phyloP scores from a whole-genome alignment of 2,329 filamentous ascomycete genomes.

The Bisporella sp. region DNA sequence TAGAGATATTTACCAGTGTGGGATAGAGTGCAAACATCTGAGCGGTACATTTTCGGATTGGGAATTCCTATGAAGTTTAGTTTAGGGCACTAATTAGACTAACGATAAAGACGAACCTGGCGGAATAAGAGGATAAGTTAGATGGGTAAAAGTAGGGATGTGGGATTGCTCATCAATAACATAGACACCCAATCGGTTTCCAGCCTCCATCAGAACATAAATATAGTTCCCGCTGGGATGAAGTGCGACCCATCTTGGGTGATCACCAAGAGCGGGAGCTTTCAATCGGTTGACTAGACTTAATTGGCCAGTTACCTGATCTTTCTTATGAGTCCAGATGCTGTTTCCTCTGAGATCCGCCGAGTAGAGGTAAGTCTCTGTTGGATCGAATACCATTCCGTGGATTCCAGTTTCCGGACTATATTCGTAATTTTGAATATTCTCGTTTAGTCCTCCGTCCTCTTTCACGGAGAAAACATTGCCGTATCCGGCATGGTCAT shows the following conservation, averaged over 20 bases:
- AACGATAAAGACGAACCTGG: constrained; percentile 40
- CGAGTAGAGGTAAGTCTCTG: constrained; percentile 70
- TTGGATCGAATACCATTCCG: constrained; percentile 74
- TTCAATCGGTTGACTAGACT: constrained; percentile 65
- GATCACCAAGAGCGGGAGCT: constrained; percentile 64
- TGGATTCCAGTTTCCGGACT: constrained; percentile 66
- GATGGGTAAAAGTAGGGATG: constrained; percentile 71
- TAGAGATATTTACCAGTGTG: constrained; percentile 69
- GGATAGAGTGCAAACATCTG: constrained; percentile 73
- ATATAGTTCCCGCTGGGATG: constrained; percentile 72
- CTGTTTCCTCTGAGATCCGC: constrained; percentile 73
- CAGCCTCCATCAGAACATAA: constrained; percentile 85
- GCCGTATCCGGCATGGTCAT: constrained; percentile 74
- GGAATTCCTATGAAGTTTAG: constrained; percentile 5
- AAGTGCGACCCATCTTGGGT: constrained; percentile 84
- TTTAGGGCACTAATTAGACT: constrained; percentile 23
- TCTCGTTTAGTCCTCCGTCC: constrained; percentile 50
- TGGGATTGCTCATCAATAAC: constrained; percentile 67
- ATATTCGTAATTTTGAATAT: constrained; percentile 69
- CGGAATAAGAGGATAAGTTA: constrained; percentile 72
- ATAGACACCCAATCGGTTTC: constrained; percentile 77
- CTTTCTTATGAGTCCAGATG: constrained; percentile 78
- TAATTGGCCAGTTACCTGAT: constrained; percentile 50
- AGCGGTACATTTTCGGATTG: constrained; percentile 63
- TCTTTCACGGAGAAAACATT: constrained; percentile 63